A percentile compares a stretch with the other conserved stretches of the same genome.
phyloP scores from a whole-genome alignment of 768 basidiomycete species.

The Pisolithus microcarpus region DNA sequence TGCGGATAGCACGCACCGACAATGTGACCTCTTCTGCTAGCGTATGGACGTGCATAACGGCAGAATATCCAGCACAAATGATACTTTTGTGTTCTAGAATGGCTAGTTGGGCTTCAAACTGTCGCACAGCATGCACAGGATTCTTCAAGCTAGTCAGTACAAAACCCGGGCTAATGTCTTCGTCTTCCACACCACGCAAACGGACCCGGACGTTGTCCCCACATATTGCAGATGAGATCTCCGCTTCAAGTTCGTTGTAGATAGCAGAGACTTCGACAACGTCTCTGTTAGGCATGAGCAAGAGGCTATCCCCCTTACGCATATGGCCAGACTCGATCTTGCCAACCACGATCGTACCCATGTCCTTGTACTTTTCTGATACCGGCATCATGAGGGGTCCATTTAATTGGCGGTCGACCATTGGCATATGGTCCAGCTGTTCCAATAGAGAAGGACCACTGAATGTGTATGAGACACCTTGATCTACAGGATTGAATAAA shows the following conservation, averaged over 20 bases:
- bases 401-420: constrained; percentile 87
- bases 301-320: constrained; percentile 74
- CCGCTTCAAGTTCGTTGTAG: constrained; percentile 88
- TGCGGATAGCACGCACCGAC: constrained; percentile 45
- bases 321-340: constrained; percentile 94
- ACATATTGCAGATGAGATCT: constrained; percentile 68
- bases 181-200: constrained; percentile 87
- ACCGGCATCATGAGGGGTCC: constrained; percentile 94
- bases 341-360: constrained; percentile 96
- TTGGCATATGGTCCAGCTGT: constrained; percentile 80
- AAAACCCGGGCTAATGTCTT: constrained; percentile 92
- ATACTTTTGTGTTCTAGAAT: constrained; percentile 98
- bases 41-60: constrained; percentile 94
- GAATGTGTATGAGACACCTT: constrained; percentile 10
- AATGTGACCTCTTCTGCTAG: constrained; percentile 88
- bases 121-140: constrained; percentile 84
- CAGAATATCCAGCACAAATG: constrained; percentile 93
- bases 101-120: constrained; percentile 94
- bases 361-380: constrained; percentile 98
- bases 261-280: constrained; percentile 81
- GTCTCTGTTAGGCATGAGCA: constrained; percentile 91
- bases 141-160: constrained; percentile 73
- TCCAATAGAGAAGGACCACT: constrained; percentile 83
- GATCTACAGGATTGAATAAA: constrained; percentile 4
- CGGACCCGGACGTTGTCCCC: constrained; percentile 96